phyloP scores from a whole-genome alignment of 179 eudicot genomes.

The Silene vulgaris region DNA sequence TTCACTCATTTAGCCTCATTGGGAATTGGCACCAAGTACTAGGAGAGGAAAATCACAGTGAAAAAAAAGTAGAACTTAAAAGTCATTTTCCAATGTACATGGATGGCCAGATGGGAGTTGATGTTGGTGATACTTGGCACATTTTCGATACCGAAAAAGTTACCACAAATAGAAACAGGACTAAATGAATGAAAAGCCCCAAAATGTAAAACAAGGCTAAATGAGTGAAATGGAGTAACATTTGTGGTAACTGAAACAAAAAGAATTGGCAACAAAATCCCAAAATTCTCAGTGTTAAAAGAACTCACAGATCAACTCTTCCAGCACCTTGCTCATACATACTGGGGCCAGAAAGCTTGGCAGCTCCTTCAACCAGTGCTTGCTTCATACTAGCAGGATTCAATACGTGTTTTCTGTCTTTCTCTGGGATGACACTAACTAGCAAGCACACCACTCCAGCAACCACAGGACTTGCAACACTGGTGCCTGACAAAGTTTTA shows the following conservation, averaged over 20 bases:
- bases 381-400: constrained; percentile 99
- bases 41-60: background rate
- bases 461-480: constrained; percentile 98
- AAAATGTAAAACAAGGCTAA: background rate
- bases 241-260: background rate
- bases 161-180: background rate
- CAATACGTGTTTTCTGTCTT: constrained; percentile 53
- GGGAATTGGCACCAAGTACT: background rate
- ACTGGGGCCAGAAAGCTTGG: constrained; percentile 91
- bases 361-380: constrained; percentile 95
- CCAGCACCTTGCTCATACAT: constrained; percentile 99
- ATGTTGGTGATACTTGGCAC: background rate
- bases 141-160: background rate
- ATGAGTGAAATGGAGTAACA: constrained; percentile 2
- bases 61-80: background rate
- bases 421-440: constrained; percentile 81
- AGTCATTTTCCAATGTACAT: background rate
- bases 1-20: background rate
- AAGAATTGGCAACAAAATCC: constrained; percentile 4
- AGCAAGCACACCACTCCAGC: constrained; percentile 98
- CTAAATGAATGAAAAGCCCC: background rate
- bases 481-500: constrained; percentile 95
- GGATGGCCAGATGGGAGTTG: too few species aligned
- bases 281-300: constrained; percentile 1
- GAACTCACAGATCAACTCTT: constrained; percentile 90